Conservation (phyloP, 75 land plant genomes). For the Sequoia sempervirens region DNA sequence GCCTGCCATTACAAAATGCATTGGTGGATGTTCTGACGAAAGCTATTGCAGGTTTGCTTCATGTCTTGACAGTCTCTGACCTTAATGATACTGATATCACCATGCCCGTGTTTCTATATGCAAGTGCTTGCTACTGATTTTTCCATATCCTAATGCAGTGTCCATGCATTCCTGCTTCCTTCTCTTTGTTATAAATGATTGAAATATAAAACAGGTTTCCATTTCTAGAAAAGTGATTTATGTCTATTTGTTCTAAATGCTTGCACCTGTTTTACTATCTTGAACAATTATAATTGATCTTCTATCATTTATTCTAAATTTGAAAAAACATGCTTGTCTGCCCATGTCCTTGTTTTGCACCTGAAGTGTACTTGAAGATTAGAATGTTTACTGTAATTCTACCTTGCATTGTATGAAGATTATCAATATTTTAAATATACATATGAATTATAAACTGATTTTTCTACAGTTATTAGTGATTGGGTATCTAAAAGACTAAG, state of each 20-base stretch:
- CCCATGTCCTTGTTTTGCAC: background rate
- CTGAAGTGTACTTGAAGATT: background rate
- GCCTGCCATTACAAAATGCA: constrained; percentile 59
- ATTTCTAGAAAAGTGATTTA: background rate
- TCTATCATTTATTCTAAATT: background rate
- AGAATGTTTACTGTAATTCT: background rate
- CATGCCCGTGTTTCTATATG: background rate
- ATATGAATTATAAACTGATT: background rate
- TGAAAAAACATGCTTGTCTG: background rate
- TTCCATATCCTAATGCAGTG: background rate
- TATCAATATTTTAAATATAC: background rate
- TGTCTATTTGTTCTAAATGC: background rate
- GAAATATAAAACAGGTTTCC: background rate
- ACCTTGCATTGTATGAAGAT: background rate
- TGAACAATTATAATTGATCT: background rate
- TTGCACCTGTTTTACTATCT: background rate
- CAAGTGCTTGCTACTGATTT: background rate
- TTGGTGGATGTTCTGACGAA: constrained; percentile 81
- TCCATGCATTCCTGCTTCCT: background rate
- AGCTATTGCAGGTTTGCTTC: constrained; percentile 69
- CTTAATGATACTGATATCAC: background rate
- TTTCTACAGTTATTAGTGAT: background rate
- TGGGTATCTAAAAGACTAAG: background rate
- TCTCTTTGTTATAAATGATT: background rate
- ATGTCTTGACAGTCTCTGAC: background rate